Percentiles rank a stretch among this genome's conserved stretches.
phyloP scores from a whole-genome alignment of 148 eudicot species.

The Camellia granthamiana region DNA sequence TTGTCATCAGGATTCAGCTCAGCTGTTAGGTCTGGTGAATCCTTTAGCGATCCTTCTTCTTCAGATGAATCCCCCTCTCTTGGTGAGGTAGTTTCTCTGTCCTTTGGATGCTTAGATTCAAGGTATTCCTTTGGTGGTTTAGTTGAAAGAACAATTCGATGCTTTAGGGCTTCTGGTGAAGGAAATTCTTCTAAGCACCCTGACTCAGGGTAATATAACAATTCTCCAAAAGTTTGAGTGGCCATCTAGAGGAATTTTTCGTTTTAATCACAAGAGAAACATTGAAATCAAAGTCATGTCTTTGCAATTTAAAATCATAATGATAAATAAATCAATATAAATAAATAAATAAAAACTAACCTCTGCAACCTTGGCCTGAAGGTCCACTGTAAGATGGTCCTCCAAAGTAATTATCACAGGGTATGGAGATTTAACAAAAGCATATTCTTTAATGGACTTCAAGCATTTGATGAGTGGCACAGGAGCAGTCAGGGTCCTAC shows the following conservation, averaged over 20 bases:
- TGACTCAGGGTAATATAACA: constrained; percentile 46
- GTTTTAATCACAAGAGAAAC: not conserved
- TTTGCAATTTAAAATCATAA: not conserved
- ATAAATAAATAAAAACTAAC: constrained; percentile 28
- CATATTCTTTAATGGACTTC: constrained; percentile 80
- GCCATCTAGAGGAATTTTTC: constrained; percentile 53
- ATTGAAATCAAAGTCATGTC: not conserved
- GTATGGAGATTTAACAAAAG: constrained; percentile 77
- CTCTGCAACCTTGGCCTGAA: constrained; percentile 95
- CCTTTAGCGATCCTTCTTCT: constrained; percentile 38
- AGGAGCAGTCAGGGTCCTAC: constrained; percentile 90
- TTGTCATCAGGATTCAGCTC: constrained; percentile 26
- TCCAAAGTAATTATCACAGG: constrained; percentile 89
- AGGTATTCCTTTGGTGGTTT: constrained; percentile 75
- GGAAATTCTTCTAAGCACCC: constrained; percentile 46
- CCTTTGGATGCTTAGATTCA: constrained; percentile 38
- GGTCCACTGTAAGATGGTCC: constrained; percentile 87
- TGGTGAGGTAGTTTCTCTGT: constrained; percentile 28
- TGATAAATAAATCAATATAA: not conserved
- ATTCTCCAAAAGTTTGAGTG: constrained; percentile 51
- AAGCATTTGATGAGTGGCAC: constrained; percentile 73
- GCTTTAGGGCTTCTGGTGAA: constrained; percentile 62
- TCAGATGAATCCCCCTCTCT: constrained; percentile 38
- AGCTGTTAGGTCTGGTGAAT: constrained; percentile 19
- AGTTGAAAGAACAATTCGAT: constrained; percentile 59